Conservation (phyloP, 2,329 filamentous ascomycete species). For the Pseudocercospora macadamiae region DNA sequence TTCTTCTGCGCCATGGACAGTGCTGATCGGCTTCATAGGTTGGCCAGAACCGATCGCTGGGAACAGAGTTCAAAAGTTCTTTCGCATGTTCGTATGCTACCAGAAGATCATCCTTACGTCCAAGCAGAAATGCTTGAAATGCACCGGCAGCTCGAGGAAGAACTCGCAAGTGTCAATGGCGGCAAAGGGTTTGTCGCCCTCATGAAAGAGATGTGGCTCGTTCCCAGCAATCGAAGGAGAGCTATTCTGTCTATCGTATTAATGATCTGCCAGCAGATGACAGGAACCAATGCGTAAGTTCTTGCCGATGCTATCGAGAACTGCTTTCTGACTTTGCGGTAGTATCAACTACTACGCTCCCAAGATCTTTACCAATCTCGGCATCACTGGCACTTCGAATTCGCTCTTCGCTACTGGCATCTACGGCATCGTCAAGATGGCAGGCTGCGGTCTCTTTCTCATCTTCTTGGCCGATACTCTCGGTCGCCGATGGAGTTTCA, state of each 20-base stretch:
- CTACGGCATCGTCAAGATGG: constrained; percentile 31
- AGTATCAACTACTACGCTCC: constrained; percentile 22
- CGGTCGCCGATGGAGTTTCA: constrained; percentile 62
- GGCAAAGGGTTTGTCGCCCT: constrained; percentile 9
- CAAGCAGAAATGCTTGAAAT: constrained; percentile 63
- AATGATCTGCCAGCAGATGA: constrained; percentile 74
- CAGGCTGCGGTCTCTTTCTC: constrained; percentile 25
- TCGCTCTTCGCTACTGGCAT: constrained; percentile 31
- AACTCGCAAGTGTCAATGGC: constrained; percentile 70
- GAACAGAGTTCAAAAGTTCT: constrained; percentile 57
- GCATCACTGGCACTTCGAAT: constrained; percentile 27
- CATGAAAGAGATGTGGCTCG: constrained; percentile 57
- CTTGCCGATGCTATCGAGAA: background rate
- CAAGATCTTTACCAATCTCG: constrained; percentile 26
- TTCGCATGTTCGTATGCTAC: constrained; percentile 56
- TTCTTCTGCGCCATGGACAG: background rate
- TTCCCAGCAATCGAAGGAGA: constrained; percentile 18
- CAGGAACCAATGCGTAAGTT: constrained; percentile 58
- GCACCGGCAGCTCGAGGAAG: constrained; percentile 56
- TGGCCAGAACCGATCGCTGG: constrained; percentile 69
- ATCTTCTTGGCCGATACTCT: constrained; percentile 20
- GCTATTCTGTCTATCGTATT: constrained; percentile 65
- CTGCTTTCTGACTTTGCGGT: background rate
- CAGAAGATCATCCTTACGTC: constrained; percentile 63
- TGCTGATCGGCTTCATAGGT: constrained; percentile 60